phyloP scores from a whole-genome alignment of 345 rosid genomes.

The Pistacia integerrima region DNA sequence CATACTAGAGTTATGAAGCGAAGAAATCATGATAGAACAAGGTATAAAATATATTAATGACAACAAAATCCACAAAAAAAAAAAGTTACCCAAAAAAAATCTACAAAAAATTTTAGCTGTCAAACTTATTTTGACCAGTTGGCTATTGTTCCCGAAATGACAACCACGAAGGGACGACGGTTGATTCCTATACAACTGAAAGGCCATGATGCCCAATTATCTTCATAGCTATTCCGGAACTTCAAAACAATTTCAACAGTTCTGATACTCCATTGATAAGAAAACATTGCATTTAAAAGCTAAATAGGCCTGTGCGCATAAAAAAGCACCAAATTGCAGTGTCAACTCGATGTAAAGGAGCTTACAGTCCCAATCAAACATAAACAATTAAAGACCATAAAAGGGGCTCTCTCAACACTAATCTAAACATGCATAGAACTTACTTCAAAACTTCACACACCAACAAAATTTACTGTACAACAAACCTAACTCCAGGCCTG shows the following conservation, averaged over 20 bases:
- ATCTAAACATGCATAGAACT: too few species aligned
- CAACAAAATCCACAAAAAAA: not conserved
- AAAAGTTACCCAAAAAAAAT: too few species aligned
- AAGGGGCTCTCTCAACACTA: not conserved
- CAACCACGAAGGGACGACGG: not conserved
- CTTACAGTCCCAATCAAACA: not conserved
- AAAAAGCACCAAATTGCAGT: too few species aligned
- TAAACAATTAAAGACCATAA: not conserved
- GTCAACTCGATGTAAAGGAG: not conserved
- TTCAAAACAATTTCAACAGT: too few species aligned
- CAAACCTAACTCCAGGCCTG: not conserved
- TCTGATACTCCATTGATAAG: not conserved
- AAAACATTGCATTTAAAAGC: not conserved
- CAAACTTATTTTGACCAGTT: not conserved
- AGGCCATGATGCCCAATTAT: not conserved
- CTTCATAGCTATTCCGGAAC: not conserved
- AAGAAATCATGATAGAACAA: not conserved
- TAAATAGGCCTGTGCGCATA: too few species aligned
- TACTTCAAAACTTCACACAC: too few species aligned
- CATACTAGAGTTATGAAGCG: conserved; percentile 16
- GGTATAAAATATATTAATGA: not conserved
- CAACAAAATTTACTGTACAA: not conserved
- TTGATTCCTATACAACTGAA: not conserved
- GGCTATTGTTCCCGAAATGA: not conserved
- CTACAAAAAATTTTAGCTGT: too few species aligned